A percentile compares a stretch with the other conserved stretches of the same genome.
phyloP scores from a whole-genome alignment of 768 basidiomycete species.

The Jaapia argillacea region DNA sequence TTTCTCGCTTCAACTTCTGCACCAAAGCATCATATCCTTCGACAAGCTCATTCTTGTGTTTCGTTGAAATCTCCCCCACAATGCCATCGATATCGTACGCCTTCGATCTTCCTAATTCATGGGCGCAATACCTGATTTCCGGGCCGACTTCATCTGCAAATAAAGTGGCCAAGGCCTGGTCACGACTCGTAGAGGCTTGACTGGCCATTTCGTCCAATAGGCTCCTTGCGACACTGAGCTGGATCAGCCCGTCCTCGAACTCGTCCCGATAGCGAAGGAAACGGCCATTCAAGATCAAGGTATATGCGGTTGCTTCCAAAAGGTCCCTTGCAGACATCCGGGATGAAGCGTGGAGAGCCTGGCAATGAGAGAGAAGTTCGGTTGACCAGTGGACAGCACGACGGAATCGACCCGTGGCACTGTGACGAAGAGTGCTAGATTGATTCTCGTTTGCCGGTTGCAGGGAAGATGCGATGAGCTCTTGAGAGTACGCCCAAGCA shows the following conservation, averaged over 20 bases:
- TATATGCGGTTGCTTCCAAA: constrained; percentile 68
- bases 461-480: constrained; percentile 44
- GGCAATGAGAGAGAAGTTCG: constrained; percentile 64
- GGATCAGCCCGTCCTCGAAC: constrained; percentile 64
- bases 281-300: constrained; percentile 73
- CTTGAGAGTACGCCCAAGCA: constrained; percentile 86
- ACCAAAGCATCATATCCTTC: constrained; percentile 51
- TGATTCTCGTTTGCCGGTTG: constrained; percentile 25
- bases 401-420: constrained; percentile 71
- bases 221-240: constrained; percentile 69
- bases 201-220: constrained; percentile 61
- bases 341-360: constrained; percentile 42
- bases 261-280: constrained; percentile 70
- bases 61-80: constrained; percentile 48
- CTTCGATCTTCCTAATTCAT: constrained; percentile 68
- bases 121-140: constrained; percentile 87
- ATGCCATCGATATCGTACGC: constrained; percentile 80
- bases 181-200: constrained; percentile 59
- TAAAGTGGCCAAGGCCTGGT: constrained; percentile 79
- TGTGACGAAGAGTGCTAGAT: constrained; percentile 53
- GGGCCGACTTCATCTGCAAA: constrained; percentile 86
- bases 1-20: constrained; percentile 37
- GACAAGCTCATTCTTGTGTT: constrained; percentile 50
- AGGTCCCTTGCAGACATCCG: constrained; percentile 49
- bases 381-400: constrained; percentile 73